Base-by-base conservation (phyloP, 23 red algal species). In the Agarophyton chilense region DNA sequence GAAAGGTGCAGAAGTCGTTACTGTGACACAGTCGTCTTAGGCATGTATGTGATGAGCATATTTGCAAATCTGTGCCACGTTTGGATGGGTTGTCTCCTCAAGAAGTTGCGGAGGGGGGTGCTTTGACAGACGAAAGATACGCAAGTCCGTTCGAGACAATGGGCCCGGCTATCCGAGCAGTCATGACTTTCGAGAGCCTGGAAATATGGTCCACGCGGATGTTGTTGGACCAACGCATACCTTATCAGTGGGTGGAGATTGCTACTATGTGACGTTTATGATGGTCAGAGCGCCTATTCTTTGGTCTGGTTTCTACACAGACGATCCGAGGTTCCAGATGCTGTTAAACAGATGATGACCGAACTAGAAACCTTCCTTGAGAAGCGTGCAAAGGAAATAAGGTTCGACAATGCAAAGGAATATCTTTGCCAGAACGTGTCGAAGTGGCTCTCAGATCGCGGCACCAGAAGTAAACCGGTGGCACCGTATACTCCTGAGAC, bases 401-500 rank as follows among this genome's bases (percentile, higher is more conserved):
- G 68, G 22, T 44, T 52, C 10, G 72, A 89, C 41, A 79, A 68
- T 25, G 71, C 71, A 4, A 79, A 79, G 24, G 85, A 89, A 68
- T 77, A 61, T 0, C 1, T 78, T 2, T 61, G 32, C 7, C 9
- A 68, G 26, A 18, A 65, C 2, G 11, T 89, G 19, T 24, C 26
- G 21, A 45, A 62, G 2, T 89, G 85, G 45, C 25, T 89, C 5
- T 77, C 26, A 32, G 5, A 74, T 2, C 33, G 46, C 8, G 70
- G 85, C 2, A 78, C 35, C 19, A 43, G 0, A 4, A 33, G 22
- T 46, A 53, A 89, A 19, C 55, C 71, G 14, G 7, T 31, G 4
- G 22, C 72, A 0, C 16, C 85, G 0, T 89, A 89, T 18, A 74
- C 22, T 12, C 71, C 71, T 26, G 85, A 78, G 17, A 68, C 85